Evolutionary conservation across 345 rosid species (phyloP), one percentile per base, ranked within the genome.

Genomic region (Eucalyptus leucophloia): DNA sequence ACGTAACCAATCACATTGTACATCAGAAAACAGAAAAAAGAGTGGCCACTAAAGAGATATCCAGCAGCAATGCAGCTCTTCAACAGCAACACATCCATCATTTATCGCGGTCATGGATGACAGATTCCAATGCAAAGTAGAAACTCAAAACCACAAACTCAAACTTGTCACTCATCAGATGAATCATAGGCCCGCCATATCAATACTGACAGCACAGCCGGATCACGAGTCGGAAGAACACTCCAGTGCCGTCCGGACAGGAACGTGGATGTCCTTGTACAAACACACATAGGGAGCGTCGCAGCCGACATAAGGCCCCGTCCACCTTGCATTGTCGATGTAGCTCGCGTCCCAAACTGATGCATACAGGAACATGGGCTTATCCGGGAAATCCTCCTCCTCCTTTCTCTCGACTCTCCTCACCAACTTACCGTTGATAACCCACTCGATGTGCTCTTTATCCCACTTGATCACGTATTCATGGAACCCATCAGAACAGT

Each of bases 281-380:
- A 93, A 91, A 86, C 95, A 93, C 89, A 94, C 93, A 86, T 95
- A 95, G 30, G 96, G 96, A 21, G 92, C 94, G 88, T 94, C 94
- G 26, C 89, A 89, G 19, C 95, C 93, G n/a, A 87, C 37, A 17
- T 92, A 94, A 17, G 90, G 88, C 19, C 95, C 96, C 17, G 93
- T 89, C 96, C 96, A 95, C 87, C 90, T 88, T 12, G 91, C 95
- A 54, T 92, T 89, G 72, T 86, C 93, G 49, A 94, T 92, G 91
- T 82, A 90, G 94, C 96, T 93, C 11, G 95, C 96, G 88, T 95
- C 94, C 96, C 95, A 95, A 60, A 95, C 87, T 17, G 96, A 95
- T 62, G 96, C 92, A 44, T 95, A 93, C 92, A 94, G 56, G 88
- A 91, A 94, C 95, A 94, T 93, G 6, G 95, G 92, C 60, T 92